Evolutionary conservation across 176 grass and related monocot genomes (phyloP).

Genomic region (Phoenix roebelenii): DNA sequence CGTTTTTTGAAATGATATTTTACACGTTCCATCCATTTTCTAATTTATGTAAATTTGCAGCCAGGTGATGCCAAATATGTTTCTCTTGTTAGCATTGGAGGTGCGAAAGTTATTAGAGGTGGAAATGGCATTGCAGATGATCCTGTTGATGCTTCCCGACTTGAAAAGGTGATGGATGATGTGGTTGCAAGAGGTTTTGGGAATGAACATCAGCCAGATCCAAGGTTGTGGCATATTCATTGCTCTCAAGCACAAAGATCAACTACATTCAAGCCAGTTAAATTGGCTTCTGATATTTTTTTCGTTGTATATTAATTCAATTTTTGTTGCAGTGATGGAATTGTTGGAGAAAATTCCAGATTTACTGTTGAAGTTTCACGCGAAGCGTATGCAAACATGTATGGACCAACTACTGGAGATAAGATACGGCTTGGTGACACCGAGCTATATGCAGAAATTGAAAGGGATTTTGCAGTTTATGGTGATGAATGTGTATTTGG

Average conservation of each 20-base stretch:
- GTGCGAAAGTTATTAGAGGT: constrained; percentile 72
- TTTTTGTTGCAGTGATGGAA: constrained; percentile 60
- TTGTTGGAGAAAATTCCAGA: constrained; percentile 46
- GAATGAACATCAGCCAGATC: constrained; percentile 58
- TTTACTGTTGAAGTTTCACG: constrained; percentile 45
- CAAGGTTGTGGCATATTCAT: constrained; percentile 38
- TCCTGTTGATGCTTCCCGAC: constrained; percentile 35
- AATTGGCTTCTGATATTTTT: constrained; percentile 11
- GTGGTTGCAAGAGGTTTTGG: constrained; percentile 52
- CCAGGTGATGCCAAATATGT: constrained; percentile 77
- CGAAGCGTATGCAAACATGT: constrained; percentile 91
- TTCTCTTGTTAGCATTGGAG: constrained; percentile 85
- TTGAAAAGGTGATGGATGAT: constrained; percentile 52
- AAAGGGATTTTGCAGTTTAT: constrained; percentile 76
- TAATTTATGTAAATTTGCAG: constrained; percentile 26
- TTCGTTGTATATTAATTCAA: background rate
- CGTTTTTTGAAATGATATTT: too few species aligned
- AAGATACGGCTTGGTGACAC: constrained; percentile 95
- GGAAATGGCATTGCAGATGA: constrained; percentile 84
- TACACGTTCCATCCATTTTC: too few species aligned
- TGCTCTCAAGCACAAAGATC: too few species aligned
- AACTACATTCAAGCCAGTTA: too few species aligned
- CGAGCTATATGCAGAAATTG: constrained; percentile 81
- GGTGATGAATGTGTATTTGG: constrained; percentile 99
- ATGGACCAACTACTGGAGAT: constrained; percentile 90